Base-by-base conservation (phyloP, 2,329 filamentous ascomycete genomes). In the Stachybotrys chlorohalonatus region DNA sequence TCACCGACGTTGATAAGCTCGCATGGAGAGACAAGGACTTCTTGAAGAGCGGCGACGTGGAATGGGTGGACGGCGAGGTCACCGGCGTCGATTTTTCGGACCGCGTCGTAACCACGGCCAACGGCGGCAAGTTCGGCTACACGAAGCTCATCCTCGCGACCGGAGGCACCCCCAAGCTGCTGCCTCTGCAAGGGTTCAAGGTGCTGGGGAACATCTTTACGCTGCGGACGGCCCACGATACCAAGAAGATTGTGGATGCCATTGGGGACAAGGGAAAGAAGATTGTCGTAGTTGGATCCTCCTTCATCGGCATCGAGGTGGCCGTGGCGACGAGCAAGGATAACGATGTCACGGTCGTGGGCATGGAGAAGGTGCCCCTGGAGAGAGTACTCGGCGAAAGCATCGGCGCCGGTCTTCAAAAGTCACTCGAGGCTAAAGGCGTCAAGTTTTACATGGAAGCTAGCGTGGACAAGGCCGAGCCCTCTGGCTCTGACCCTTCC, bases 261-360 rank as follows among this genome's bases (percentile, higher is more conserved):
- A 88, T 95, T 50, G 90, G 90, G 32, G 83, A 89, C 51, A 84
- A 89, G 66, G 84, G 84, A 56, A 96, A 96, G 79, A 96, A 96
- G 71, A 84, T 99, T 60, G 90, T 96, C 50, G 79, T 99, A 13
- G 79, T 99, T 53, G 94, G 94, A 47, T 93, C 88, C 56, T 95
- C 90, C 1, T 99, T 99, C 71, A 99, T 99, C 66, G 94, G 94
- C 47, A 95, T 99, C 89, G 94, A 99, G 71, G 83, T 95, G n/a
- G 93, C 89, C 57, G 94, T 92, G 59, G 86, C 95, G 0, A 85
- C 87, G 0, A 73, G 81, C 49, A 87, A 87, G 63, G 87, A 87
- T 63, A 95, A 99, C 68, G 75, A 85, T 8, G 91, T 99, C 15
- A 87, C 87, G 7, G 84, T 97, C 47, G 77, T 99, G 24, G 94